Base-by-base conservation (phyloP, 1,139 yeast genomes). In the Hemisphaericaspora xylofermentans region DNA sequence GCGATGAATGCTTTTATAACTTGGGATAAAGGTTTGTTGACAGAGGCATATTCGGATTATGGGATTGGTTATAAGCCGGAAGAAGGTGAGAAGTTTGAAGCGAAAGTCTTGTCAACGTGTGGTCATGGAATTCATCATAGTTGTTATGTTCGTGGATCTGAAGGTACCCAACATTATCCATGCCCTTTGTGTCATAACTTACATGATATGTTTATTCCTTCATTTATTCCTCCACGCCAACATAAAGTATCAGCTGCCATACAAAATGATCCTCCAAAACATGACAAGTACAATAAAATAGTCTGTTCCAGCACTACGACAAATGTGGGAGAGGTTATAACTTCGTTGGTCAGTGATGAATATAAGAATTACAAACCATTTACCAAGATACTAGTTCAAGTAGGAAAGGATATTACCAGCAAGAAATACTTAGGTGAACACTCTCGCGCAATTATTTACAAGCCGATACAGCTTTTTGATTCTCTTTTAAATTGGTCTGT, bases 171-270 rank as follows among this genome's bases (percentile, higher is more conserved):
- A 58, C 53, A 66, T 57, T 50, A 72, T 44, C 65, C 74, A 3
- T 84, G 91, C 60, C 89, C 91, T 0, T 64, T 84, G 36, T 84
- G 91, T 56, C 80, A 79, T 49, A 74, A 79, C 2, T 65, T 66
- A 22, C 74, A 71, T 44, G 71, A 72, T 44, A 46, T 63, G 2
- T 71, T 75, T 44, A 51, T 76, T 48, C 87, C 76, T 28, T 64
- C 73, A 3, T 71, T 64, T 39, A 47, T 53, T 32, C 55, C 57
- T 35, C 63, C 60, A 24, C 40, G 33, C 3, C 47, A 43, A 27
- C 54, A 51, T 5, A 57, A 56, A 13, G 53, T 56, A 2, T 30
- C 52, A 6, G 15, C 41, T 3, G 40, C 39, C 2, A 43, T 46
- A 5, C 35, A 58, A n/a, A 43, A 47, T 24, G 42, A 36, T 8